Percentiles rank a stretch among this genome's conserved stretches.
phyloP scores from a whole-genome alignment of 306 rosid genomes.

The Urtica urens region DNA sequence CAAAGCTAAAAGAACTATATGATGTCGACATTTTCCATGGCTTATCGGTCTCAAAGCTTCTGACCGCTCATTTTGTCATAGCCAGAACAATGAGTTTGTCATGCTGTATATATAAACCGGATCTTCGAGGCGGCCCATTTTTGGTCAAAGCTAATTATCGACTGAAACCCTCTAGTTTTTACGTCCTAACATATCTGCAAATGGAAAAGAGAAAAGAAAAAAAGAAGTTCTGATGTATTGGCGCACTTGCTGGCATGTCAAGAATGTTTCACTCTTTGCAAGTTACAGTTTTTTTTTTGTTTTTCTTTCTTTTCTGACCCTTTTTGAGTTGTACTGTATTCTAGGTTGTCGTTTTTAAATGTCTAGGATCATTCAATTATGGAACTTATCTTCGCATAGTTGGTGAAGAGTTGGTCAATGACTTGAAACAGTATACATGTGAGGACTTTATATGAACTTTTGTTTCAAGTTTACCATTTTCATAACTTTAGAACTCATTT shows the following conservation, averaged over 20 bases:
- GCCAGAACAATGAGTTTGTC: slow-evolving; percentile 5
- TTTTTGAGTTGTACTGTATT: background rate
- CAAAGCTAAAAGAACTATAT: slow-evolving; percentile 10
- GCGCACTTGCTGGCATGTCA: background rate
- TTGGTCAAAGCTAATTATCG: slow-evolving; percentile 7
- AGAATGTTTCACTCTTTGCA: background rate
- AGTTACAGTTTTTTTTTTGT: background rate
- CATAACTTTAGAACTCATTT: no score
- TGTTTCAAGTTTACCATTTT: no score
- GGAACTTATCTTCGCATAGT: no score
- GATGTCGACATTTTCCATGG: slow-evolving; percentile 16
- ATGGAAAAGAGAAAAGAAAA: no score
- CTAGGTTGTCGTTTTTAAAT: background rate
- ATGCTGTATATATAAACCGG: slow-evolving; percentile 13
- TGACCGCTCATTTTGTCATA: slow-evolving; percentile 16
- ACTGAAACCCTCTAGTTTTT: slow-evolving; percentile 1
- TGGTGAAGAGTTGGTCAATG: no score
- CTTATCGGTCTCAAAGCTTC: slow-evolving; percentile 18
- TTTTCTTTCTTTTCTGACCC: background rate
- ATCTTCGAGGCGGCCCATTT: slow-evolving; percentile 17
- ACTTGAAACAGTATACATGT: background rate
- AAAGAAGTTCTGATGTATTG: slow-evolving; percentile 9
- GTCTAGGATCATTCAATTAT: background rate
- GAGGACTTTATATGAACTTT: background rate
- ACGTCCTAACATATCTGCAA: slow-evolving; percentile 12